A percentile compares a stretch with the other conserved stretches of the same genome.
These are phyloP conservation scores for Clavariopsis aquatica DNA, from an alignment of 495 filamentous ascomycete species.

Conservation along the genomic window DNA sequence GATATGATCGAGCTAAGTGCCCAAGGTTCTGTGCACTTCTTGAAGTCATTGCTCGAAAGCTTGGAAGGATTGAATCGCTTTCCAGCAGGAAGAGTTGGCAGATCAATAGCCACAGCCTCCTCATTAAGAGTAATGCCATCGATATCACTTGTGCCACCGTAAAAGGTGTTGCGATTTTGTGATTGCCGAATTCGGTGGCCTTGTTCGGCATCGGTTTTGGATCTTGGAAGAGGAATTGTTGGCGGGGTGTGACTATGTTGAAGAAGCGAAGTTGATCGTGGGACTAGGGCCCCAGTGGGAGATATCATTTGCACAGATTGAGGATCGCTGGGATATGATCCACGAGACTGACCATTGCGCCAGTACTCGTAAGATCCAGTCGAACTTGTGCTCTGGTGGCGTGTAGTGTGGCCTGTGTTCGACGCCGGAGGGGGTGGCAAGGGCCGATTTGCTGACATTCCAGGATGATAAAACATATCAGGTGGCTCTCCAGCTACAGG, in stretches of 20 bases:
- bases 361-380: constrained; percentile 33
- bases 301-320: constrained; percentile 31
- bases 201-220: constrained; percentile 86
- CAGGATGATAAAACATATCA: constrained; percentile 93
- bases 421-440: constrained; percentile 73
- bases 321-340: constrained; percentile 35
- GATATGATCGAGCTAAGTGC: constrained; percentile 81
- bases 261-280: constrained; percentile 82
- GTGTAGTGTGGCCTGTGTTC: constrained; percentile 11
- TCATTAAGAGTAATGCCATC: constrained; percentile 52
- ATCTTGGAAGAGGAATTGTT: constrained; percentile 78
- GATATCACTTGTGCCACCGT: constrained; percentile 44
- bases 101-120: constrained; percentile 53
- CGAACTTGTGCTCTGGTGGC: constrained; percentile 26
- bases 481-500: constrained; percentile 66
- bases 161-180: constrained; percentile 48
- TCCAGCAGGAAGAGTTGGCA: constrained; percentile 50
- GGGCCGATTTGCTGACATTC: constrained; percentile 64
- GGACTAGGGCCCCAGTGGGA: constrained; percentile 53
- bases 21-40: constrained; percentile 87
- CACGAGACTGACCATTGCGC: constrained; percentile 29
- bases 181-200: constrained; percentile 58
- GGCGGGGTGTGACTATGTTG: constrained; percentile 79
- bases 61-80: constrained; percentile 78
- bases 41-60: constrained; percentile 79